Evolutionary conservation across 352 stramenopile species (phyloP).

Genomic region (Pythium monospermum): DNA sequence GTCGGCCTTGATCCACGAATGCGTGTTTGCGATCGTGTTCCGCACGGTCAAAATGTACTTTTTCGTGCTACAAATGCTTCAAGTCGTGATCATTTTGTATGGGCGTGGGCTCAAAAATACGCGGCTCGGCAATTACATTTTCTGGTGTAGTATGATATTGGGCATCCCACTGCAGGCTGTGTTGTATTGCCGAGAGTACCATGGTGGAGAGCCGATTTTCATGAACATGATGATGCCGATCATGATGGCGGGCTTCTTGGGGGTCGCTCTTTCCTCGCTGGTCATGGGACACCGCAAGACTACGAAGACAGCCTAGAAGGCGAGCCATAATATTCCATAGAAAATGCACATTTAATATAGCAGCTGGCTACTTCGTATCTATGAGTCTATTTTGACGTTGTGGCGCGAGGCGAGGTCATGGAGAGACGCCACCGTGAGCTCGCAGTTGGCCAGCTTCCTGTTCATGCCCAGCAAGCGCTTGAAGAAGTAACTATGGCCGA

Average conservation of each 20-base stretch:
- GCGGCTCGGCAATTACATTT: conserved; percentile 72
- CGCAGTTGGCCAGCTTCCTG: conserved; percentile 78
- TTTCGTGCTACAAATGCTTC: conserved; percentile 93
- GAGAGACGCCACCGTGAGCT: conserved; percentile 48
- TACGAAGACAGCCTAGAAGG: conserved; percentile 24
- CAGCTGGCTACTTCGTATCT: too few relatives aligned
- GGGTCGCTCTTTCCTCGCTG: conserved; percentile 41
- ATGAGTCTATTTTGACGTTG: conserved; percentile 1
- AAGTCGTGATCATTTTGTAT: conserved; percentile 90
- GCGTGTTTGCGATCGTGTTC: conserved; percentile 94
- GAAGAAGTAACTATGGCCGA: conserved; percentile 83
- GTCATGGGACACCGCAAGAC: conserved; percentile 29
- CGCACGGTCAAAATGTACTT: conserved; percentile 91
- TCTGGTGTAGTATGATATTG: conserved; percentile 77
- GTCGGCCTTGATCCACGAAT: conserved; percentile 93
- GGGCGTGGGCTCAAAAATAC: conserved; percentile 66
- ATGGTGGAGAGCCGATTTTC: conserved; percentile 74
- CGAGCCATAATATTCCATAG: too few relatives aligned
- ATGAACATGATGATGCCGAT: conserved; percentile 73
- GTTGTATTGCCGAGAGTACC: conserved; percentile 80
- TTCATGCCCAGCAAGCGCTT: conserved; percentile 79
- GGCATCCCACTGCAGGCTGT: conserved; percentile 65
- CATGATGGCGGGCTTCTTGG: conserved; percentile 59
- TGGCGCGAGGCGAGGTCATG: conserved; percentile 21
- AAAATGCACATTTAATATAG: not conserved